Conservation (phyloP, 2,329 filamentous ascomycete species). For the Tolypocladium sp. region DNA sequence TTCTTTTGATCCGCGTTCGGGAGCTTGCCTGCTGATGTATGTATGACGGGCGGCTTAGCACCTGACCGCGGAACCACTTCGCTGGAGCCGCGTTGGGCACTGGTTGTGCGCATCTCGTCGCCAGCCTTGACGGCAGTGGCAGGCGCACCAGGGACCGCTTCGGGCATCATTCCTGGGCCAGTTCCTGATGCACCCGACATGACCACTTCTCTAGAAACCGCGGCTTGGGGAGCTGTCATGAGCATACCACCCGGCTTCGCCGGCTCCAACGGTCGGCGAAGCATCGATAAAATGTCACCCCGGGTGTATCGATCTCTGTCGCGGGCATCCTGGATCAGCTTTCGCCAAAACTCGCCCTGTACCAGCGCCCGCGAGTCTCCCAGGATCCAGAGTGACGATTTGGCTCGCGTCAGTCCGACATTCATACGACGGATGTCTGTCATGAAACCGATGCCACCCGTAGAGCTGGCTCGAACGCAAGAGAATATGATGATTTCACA, state of each 20-base stretch:
- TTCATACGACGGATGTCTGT: constrained; percentile 99
- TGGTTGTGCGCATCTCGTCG: background rate
- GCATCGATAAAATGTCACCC: constrained; percentile 45
- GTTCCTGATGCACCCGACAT: constrained; percentile 2
- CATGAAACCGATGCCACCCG: constrained; percentile 96
- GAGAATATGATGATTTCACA: constrained; percentile 99
- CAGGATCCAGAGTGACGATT: constrained; percentile 92
- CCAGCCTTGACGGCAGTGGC: background rate
- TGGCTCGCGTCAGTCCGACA: constrained; percentile 91
- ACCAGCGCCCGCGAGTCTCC: constrained; percentile 82
- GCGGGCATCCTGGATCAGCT: constrained; percentile 74
- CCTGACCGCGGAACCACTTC: constrained; percentile 13
- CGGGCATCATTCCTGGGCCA: background rate
- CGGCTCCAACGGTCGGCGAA: constrained; percentile 33
- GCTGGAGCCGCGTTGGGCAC: constrained; percentile 2
- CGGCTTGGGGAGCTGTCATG: background rate
- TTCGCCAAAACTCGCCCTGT: constrained; percentile 85
- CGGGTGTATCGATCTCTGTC: constrained; percentile 66
- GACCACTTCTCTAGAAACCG: constrained; percentile 3
- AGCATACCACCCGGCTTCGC: constrained; percentile 18
- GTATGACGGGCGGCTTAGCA: constrained; percentile 27
- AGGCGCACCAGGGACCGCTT: background rate
- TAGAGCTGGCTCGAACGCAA: constrained; percentile 87
- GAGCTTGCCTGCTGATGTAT: constrained; percentile 18
- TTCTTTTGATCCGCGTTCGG: constrained; percentile 26